These are phyloP conservation scores for Magnaporthales sp. DNA, from an alignment of 2,329 filamentous ascomycete genomes.

Conservation along the genomic window DNA sequence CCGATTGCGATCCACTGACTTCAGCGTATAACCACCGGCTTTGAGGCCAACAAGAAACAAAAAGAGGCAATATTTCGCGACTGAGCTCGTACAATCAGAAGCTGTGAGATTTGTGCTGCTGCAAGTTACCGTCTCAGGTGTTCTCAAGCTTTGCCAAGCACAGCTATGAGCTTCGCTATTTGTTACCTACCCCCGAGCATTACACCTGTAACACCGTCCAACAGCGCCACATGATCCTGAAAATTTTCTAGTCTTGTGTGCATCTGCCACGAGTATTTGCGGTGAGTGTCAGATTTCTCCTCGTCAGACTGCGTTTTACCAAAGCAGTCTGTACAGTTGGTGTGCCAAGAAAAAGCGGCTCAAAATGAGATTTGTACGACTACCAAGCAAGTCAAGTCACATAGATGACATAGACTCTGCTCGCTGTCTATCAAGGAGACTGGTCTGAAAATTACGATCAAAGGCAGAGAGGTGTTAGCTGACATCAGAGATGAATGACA, in stretches of 20 bases:
- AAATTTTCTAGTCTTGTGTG: neutral
- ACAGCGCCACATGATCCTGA: neutral
- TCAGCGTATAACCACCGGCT: neutral
- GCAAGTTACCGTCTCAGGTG: neutral
- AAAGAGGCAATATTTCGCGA: neutral
- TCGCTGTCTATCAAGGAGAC: neutral
- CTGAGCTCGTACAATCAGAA: neutral
- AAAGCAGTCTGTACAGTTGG: neutral
- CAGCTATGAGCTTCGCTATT: neutral
- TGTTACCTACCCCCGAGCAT: neutral
- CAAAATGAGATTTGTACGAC: neutral
- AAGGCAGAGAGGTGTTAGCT: no score
- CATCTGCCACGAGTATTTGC: neutral
- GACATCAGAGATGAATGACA: neutral
- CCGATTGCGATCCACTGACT: neutral
- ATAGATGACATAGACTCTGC: neutral
- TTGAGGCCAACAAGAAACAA: neutral
- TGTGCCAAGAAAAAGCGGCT: neutral
- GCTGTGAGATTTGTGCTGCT: neutral
- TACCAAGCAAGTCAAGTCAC: no score
- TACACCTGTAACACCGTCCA: neutral
- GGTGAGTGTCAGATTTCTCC: neutral
- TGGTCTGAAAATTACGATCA: no score
- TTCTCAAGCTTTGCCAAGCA: neutral
- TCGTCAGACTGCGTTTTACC: neutral